phyloP scores from a whole-genome alignment of 2,329 filamentous ascomycete genomes.

The Sordariomycetes sp. region DNA sequence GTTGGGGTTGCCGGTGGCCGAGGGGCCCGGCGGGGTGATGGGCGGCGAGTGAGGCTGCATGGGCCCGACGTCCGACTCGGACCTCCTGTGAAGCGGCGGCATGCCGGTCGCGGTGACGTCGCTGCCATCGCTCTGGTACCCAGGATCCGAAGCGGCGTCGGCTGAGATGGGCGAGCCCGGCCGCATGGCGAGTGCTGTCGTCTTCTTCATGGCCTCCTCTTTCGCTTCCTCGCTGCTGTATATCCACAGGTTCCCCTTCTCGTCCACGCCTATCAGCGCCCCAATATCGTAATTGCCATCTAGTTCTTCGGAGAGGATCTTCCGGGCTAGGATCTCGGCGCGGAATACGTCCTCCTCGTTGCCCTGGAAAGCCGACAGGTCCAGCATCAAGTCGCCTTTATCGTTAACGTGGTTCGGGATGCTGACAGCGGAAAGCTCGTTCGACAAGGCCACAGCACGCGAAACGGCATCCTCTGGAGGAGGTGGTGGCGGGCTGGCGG shows the following conservation, averaged over 20 bases:
- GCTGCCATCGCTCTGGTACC: conserved; percentile 87
- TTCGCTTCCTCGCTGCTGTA: conserved; percentile 97
- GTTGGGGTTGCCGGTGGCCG: conserved; percentile 57
- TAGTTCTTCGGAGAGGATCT: conserved; percentile 84
- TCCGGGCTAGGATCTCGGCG: conserved; percentile 86
- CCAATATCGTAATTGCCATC: conserved; percentile 96
- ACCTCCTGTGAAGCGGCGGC: conserved; percentile 42
- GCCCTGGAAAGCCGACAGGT: conserved; percentile 95
- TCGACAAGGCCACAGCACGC: conserved; percentile 74
- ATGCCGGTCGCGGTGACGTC: conserved; percentile 39
- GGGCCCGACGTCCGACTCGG: conserved; percentile 55
- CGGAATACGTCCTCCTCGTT: conserved; percentile 86
- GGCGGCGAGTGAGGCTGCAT: conserved; percentile 30
- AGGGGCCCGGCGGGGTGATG: conserved; percentile 54
- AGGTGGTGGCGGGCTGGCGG: conserved; percentile 67
- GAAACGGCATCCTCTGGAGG: conserved; percentile 67
- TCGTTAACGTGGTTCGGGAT: conserved; percentile 91
- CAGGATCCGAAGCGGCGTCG: conserved; percentile 86
- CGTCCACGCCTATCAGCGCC: conserved; percentile 86
- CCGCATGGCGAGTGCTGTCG: conserved; percentile 38
- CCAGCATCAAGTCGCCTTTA: conserved; percentile 87
- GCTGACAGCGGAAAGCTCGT: conserved; percentile 79
- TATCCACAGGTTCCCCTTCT: conserved; percentile 97
- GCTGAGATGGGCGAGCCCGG: conserved; percentile 42
- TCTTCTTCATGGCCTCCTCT: conserved; percentile 66